These are phyloP conservation scores for Rhodamnia rubescens DNA, from an alignment of 345 rosid genomes.

Conservation along the genomic window DNA sequence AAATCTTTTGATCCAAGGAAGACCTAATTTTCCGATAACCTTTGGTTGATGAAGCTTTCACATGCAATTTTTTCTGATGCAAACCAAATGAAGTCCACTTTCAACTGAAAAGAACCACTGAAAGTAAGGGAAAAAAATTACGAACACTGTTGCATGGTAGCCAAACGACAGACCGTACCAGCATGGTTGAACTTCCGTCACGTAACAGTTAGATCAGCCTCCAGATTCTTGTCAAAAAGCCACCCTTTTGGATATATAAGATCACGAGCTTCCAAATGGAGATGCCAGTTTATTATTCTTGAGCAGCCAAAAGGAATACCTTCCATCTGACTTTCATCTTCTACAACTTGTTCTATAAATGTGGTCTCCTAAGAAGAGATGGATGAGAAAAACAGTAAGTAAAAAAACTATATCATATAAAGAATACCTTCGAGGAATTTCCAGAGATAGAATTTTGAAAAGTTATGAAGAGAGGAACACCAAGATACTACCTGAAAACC, in stretches of 20 bases:
- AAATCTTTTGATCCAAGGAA: background rate
- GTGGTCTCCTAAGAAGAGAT: constrained; percentile 55
- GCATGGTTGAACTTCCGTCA: constrained; percentile 6
- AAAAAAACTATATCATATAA: background rate
- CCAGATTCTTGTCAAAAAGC: constrained; percentile 58
- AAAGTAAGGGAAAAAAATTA: background rate
- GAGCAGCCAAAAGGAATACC: constrained; percentile 63
- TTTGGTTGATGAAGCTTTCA: background rate
- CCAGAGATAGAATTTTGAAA: background rate
- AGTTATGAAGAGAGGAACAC: background rate
- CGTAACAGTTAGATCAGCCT: constrained; percentile 30
- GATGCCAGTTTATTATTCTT: constrained; percentile 84
- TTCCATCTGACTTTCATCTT: constrained; percentile 94
- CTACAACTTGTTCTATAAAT: constrained; percentile 82
- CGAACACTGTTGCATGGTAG: background rate
- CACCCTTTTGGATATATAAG: constrained; percentile 69
- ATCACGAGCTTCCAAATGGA: constrained; percentile 50
- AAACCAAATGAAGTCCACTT: background rate
- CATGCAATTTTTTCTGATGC: background rate
- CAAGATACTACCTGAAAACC: constrained; percentile 67
- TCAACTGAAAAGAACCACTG: background rate
- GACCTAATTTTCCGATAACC: background rate
- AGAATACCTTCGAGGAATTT: background rate
- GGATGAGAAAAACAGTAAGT: background rate
- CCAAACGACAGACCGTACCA: background rate